A percentile compares a stretch with the other conserved stretches of the same genome.
Evolutionary conservation across 768 basidiomycete species (phyloP).

Genomic region (Suillus plorans): DNA sequence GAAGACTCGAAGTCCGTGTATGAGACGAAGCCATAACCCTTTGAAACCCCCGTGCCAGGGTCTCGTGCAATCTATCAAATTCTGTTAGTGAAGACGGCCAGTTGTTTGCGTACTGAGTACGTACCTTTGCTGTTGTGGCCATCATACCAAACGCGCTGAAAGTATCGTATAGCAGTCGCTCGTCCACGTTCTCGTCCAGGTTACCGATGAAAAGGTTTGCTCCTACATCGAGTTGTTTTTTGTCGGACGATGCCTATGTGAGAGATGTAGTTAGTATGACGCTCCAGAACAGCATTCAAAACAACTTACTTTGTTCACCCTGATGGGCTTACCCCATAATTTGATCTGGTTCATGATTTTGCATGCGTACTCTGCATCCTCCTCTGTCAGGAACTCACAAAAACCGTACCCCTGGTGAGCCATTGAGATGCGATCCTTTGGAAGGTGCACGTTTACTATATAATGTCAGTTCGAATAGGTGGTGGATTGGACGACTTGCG

Average conservation of each 20-base stretch:
- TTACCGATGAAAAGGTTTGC: conserved; percentile 97
- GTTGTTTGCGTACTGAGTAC: conserved; percentile 10
- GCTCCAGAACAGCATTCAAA: not conserved
- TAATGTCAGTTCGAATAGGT: not conserved
- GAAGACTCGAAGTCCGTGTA: conserved; percentile 98
- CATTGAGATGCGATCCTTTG: conserved; percentile 98
- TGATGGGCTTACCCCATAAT: conserved; percentile 96
- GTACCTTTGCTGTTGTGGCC: conserved; percentile 84
- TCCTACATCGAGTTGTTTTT: conserved; percentile 96
- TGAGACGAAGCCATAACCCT: conserved; percentile 96
- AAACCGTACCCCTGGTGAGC: conserved; percentile 99
- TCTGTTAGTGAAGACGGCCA: conserved; percentile 6
- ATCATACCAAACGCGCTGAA: conserved; percentile 94
- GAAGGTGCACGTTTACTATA: conserved; percentile 93
- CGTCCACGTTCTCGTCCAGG: conserved; percentile 94
- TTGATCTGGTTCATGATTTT: conserved; percentile 99
- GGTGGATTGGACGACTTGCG: conserved; percentile 12
- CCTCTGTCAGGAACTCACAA: conserved; percentile 98
- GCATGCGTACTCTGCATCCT: conserved; percentile 99
- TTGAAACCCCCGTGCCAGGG: conserved; percentile 77
- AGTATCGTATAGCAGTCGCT: conserved; percentile 88
- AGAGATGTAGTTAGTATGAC: conserved; percentile 5
- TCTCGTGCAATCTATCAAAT: conserved; percentile 82
- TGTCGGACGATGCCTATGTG: conserved; percentile 89
- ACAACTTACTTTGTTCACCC: conserved; percentile 92